Conservation (phyloP, 176 grass and related monocot species). For the Secale cereale region DNA sequence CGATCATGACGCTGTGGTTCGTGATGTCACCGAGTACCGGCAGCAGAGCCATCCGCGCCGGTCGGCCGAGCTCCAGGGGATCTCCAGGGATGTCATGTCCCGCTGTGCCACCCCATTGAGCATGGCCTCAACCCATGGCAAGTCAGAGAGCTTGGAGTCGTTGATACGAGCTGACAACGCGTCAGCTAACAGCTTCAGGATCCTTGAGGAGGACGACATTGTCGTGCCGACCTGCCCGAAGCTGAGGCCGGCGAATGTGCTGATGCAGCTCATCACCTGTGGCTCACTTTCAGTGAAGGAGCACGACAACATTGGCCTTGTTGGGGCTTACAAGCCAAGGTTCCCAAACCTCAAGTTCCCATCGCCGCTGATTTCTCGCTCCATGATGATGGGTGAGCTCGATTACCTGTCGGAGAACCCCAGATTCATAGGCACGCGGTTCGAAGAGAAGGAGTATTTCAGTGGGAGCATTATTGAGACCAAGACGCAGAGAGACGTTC, state of each 20-base stretch:
- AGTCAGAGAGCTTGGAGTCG: slow-evolving; percentile 81
- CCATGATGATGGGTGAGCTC: slow-evolving; percentile 66
- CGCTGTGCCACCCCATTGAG: slow-evolving; percentile 38
- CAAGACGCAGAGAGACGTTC: slow-evolving; percentile 54
- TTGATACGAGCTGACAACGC: slow-evolving; percentile 62
- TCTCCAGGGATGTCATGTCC: slow-evolving; percentile 34
- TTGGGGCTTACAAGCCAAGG: slow-evolving; percentile 65
- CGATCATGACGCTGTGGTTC: slow-evolving; percentile 33
- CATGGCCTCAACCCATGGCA: slow-evolving; percentile 30
- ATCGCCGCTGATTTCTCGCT: slow-evolving; percentile 51
- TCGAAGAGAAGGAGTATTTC: slow-evolving; percentile 93
- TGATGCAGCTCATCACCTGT: slow-evolving; percentile 93
- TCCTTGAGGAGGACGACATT: slow-evolving; percentile 72
- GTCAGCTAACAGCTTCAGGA: slow-evolving; percentile 39
- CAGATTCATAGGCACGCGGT: slow-evolving; percentile 38
- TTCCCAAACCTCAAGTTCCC: slow-evolving; percentile 66
- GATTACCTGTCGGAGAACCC: slow-evolving; percentile 61
- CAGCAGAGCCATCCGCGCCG: slow-evolving; percentile 25
- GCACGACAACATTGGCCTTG: slow-evolving; percentile 42
- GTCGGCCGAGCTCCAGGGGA: slow-evolving; percentile 31
- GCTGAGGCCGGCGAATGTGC: slow-evolving; percentile 56
- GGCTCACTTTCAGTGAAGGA: slow-evolving; percentile 84
- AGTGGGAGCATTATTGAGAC: slow-evolving; percentile 88
- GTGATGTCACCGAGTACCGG: slow-evolving; percentile 28
- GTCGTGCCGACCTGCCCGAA: slow-evolving; percentile 56